Conservation (phyloP, 352 stramenopile genomes). For the Phytophthora sp. region DNA sequence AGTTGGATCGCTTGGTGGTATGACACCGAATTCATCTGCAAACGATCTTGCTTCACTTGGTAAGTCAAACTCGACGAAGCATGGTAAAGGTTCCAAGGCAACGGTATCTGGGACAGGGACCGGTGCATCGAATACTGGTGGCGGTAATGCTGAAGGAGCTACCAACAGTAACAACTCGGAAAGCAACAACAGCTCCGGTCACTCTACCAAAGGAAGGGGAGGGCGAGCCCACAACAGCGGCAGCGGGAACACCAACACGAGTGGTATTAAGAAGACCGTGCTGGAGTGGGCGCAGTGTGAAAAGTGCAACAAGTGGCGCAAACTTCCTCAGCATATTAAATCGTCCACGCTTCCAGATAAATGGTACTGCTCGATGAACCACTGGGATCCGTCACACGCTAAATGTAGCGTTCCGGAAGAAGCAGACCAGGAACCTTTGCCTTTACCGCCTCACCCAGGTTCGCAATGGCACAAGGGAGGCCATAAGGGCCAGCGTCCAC, state of each 20-base stretch:
- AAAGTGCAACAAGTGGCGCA: slow-evolving; percentile 96
- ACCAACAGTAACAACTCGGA: slow-evolving; percentile 9
- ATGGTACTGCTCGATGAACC: slow-evolving; percentile 98
- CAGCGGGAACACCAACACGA: slow-evolving; percentile 10
- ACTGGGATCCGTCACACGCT: slow-evolving; percentile 88
- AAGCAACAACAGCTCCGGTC: background rate
- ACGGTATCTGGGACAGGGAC: slow-evolving; percentile 18
- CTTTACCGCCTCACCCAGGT: slow-evolving; percentile 37
- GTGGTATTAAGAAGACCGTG: slow-evolving; percentile 74
- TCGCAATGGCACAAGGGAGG: slow-evolving; percentile 72
- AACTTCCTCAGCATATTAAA: slow-evolving; percentile 92
- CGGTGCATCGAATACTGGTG: background rate
- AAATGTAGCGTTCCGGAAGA: slow-evolving; percentile 80
- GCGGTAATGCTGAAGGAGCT: slow-evolving; percentile 4
- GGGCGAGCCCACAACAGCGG: slow-evolving; percentile 10
- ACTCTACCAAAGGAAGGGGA: slow-evolving; percentile 29
- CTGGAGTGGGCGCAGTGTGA: slow-evolving; percentile 97
- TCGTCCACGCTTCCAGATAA: slow-evolving; percentile 93
- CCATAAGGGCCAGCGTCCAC: slow-evolving; percentile 40
- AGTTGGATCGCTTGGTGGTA: background rate
- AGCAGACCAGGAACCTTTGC: slow-evolving; percentile 74
- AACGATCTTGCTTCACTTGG: slow-evolving; percentile 13
- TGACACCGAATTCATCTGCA: slow-evolving; percentile 24
- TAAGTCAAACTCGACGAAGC: slow-evolving; percentile 26
- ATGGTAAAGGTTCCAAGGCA: slow-evolving; percentile 30